Conservation (phyloP, 2,329 filamentous ascomycete genomes). For the Geosmithia flava region DNA sequence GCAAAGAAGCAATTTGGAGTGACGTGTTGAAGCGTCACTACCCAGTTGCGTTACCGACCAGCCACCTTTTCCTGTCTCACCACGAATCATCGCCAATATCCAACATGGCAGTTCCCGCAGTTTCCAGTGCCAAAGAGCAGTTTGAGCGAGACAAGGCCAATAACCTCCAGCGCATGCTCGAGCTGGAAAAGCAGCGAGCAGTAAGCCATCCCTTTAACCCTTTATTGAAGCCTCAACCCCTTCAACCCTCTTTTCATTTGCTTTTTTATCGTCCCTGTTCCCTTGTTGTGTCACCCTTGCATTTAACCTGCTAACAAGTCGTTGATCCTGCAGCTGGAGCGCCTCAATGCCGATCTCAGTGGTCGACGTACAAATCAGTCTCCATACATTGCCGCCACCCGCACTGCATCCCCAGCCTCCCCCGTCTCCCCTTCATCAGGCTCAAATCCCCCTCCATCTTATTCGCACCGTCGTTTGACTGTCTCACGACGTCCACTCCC, state of each 20-base stretch:
- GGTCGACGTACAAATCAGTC: background rate
- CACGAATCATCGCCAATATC: background rate
- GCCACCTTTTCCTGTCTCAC: background rate
- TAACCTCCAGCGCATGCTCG: slow-evolving; percentile 46
- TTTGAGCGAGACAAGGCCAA: slow-evolving; percentile 12
- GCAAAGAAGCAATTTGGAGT: background rate
- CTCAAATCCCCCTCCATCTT: background rate
- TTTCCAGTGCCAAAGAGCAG: background rate
- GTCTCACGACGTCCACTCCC: background rate
- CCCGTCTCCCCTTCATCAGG: background rate
- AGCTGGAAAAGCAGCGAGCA: slow-evolving; percentile 45
- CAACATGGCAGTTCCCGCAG: no score
- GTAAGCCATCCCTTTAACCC: slow-evolving; percentile 22
- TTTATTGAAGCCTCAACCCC: no score
- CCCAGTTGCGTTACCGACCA: background rate
- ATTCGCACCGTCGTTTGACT: background rate
- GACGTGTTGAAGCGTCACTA: background rate
- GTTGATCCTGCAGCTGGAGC: slow-evolving; percentile 1
- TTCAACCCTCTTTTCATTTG: background rate
- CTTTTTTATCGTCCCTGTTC: background rate
- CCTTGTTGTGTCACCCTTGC: background rate
- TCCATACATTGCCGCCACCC: background rate
- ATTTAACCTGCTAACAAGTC: background rate
- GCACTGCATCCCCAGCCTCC: background rate
- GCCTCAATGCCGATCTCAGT: background rate